Base-by-base conservation (phyloP, 345 rosid species). In the Firmiana major region DNA sequence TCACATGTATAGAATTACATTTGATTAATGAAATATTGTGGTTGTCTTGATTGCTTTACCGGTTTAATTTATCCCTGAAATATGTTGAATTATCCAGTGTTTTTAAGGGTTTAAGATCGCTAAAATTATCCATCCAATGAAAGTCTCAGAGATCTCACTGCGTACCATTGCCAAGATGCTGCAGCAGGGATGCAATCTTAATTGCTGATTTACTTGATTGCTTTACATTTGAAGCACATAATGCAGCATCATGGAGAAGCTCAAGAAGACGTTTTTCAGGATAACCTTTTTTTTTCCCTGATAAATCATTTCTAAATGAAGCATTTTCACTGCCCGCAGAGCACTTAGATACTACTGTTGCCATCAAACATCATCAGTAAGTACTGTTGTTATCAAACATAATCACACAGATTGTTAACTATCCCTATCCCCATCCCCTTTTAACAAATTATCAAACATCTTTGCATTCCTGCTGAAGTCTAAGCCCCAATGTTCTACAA, bases 1-100 rank as follows among this genome's bases (percentile, higher is more conserved):
- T 49, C 38, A 60, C 26, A 62, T 79, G 83, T 83, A 83, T 63
- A 77, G 26, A 58, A 78, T 53, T 64, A 55, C 17, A 51, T 73
- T 71, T 71, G 74, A 74, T 78, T 53, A 45, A 34, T 54, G 76
- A 46, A 55, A 62, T 75, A 69, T 70, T 53, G 7, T 49, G 67
- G 53, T 45, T 69, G 62, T 75, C 63, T 78, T 10, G 42, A 75
- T 63, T 63, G 58, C 73, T 77, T 75, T 49, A 48, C 34, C 40
- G 11, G 60, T 1, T 46, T 48, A 26, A n/a, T n/a, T 34, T 7
- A 19, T 17, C 49, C 24, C 46, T 65, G 13, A 65, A 38, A n/a
- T 5, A 38, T 11, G 49, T 65, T 17, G 12, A 63, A 34, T 8
- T 63, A 63, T 63, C 13, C 68, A 34, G 12, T 63, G 12, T 60